A percentile compares a stretch with the other conserved stretches of the same genome.
These are phyloP conservation scores for Penicillium roqueforti DNA, from an alignment of 495 filamentous ascomycete species.

Conservation along the genomic window DNA sequence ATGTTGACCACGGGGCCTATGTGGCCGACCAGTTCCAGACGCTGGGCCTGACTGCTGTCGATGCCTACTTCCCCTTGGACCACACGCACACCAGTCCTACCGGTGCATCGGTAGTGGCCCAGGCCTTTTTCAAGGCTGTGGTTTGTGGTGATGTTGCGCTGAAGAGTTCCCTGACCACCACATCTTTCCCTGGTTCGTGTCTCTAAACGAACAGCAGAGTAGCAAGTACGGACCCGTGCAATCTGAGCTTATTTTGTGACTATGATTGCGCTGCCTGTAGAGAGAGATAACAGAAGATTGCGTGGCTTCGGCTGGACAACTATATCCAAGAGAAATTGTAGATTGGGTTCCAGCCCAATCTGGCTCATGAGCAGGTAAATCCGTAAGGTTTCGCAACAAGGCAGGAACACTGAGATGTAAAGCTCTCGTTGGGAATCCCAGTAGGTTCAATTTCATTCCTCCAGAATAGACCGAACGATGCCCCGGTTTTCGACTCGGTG, in stretches of 20 bases:
- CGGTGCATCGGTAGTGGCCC: slow-evolving; percentile 55
- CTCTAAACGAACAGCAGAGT: slow-evolving; percentile 11
- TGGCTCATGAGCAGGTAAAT: background rate
- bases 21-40: slow-evolving; percentile 48
- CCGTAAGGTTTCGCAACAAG: slow-evolving; percentile 9
- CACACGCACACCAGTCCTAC: slow-evolving; percentile 61
- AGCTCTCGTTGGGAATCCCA: background rate
- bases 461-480: slow-evolving; percentile 45
- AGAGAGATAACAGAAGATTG: background rate
- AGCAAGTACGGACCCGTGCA: background rate
- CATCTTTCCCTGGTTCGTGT: slow-evolving; percentile 31
- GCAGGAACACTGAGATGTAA: background rate
- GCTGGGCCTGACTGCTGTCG: slow-evolving; percentile 42
- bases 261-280: background rate
- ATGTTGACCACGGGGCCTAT: slow-evolving; percentile 60
- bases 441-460: slow-evolving; percentile 19
- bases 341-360: background rate
- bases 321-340: background rate
- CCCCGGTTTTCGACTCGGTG: slow-evolving; percentile 45
- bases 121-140: slow-evolving; percentile 60
- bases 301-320: background rate
- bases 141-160: slow-evolving; percentile 38
- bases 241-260: background rate
- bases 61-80: slow-evolving; percentile 55
- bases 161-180: slow-evolving; percentile 31